phyloP scores from a whole-genome alignment of 2,329 filamentous ascomycete genomes.

The Xylariaceae sp. region DNA sequence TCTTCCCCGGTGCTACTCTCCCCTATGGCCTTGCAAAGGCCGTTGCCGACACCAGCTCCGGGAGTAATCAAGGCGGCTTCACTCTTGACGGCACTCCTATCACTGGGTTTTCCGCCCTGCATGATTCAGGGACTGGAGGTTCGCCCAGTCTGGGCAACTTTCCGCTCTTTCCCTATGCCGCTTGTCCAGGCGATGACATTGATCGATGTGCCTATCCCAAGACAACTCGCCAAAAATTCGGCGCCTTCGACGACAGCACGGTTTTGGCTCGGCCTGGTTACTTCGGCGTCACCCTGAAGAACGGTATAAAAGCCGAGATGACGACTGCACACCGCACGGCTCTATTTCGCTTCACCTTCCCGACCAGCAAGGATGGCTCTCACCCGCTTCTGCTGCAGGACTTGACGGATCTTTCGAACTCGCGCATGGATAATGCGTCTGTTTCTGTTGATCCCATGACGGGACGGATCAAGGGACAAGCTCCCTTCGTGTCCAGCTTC shows the following conservation, averaged over 20 bases:
- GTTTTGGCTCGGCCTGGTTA: slow-evolving; percentile 58
- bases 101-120: slow-evolving; percentile 53
- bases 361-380: slow-evolving; percentile 36
- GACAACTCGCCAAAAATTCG: slow-evolving; percentile 36
- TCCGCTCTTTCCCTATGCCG: slow-evolving; percentile 61
- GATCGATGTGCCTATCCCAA: slow-evolving; percentile 58
- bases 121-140: slow-evolving; percentile 54
- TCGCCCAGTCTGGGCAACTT: slow-evolving; percentile 66
- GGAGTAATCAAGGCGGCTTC: slow-evolving; percentile 54
- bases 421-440: slow-evolving; percentile 52
- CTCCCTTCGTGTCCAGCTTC: slow-evolving; percentile 59
- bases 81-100: slow-evolving; percentile 46
- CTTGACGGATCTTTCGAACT: slow-evolving; percentile 57
- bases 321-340: slow-evolving; percentile 61
- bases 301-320: slow-evolving; percentile 59
- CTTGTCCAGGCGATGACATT: slow-evolving; percentile 56
- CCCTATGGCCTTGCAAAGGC: slow-evolving; percentile 49
- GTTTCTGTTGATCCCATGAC: slow-evolving; percentile 50
- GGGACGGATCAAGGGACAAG: slow-evolving; percentile 59
- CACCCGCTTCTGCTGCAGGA: slow-evolving; percentile 62
- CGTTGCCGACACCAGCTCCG: slow-evolving; percentile 49
- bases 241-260: slow-evolving; percentile 44
- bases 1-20: slow-evolving; percentile 40
- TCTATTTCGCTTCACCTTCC: slow-evolving; percentile 62
- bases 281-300: slow-evolving; percentile 56